Conservation (phyloP, 805 yeast species). For the Candida nanaspora region DNA sequence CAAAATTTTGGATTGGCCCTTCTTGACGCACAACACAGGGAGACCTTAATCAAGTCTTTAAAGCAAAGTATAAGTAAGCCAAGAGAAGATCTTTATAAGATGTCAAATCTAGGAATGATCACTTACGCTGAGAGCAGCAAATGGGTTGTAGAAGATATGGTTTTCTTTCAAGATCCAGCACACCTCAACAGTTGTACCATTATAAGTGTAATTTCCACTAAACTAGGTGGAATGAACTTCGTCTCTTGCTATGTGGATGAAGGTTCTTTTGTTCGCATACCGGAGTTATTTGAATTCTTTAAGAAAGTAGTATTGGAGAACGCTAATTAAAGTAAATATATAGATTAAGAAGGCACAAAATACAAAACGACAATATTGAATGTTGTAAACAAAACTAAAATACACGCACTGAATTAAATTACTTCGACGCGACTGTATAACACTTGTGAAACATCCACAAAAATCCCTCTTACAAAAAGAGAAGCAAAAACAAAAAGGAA, state of each 20-base stretch:
- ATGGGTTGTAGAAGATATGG: background rate
- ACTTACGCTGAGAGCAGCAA: background rate
- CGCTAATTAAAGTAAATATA: too few species aligned
- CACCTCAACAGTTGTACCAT: background rate
- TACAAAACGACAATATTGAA: background rate
- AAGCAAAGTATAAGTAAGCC: background rate
- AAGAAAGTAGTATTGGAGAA: background rate
- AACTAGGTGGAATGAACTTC: background rate
- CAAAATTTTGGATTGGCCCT: background rate
- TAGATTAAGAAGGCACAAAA: background rate
- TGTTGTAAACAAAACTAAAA: too few species aligned
- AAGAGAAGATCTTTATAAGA: background rate
- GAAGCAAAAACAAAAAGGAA: background rate
- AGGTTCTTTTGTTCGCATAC: background rate
- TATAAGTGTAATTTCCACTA: background rate
- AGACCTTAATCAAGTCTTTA: background rate
- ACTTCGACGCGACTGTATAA: background rate
- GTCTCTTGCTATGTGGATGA: slow-evolving; percentile 1
- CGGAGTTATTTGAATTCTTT: background rate
- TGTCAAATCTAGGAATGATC: background rate
- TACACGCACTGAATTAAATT: too few species aligned
- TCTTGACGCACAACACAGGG: background rate
- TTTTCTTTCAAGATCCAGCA: slow-evolving; percentile 1
- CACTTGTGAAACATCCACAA: too few species aligned
- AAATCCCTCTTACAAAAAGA: too few species aligned